Percentiles rank a stretch among this genome's conserved stretches.
phyloP scores from a whole-genome alignment of 2,329 filamentous ascomycete genomes.

The Cladosporium sp. region DNA sequence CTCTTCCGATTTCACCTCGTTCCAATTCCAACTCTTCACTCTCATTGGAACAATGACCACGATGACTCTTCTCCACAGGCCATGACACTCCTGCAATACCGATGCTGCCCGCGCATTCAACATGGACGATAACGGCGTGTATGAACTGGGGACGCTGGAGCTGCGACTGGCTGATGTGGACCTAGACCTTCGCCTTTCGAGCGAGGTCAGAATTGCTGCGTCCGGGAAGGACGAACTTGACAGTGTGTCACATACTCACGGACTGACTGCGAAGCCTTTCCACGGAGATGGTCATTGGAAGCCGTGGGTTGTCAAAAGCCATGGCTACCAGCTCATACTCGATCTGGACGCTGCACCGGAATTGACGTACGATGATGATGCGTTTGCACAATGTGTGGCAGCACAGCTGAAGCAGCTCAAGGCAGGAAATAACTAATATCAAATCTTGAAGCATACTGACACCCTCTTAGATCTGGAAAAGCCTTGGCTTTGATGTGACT shows the following conservation, averaged over 20 bases:
- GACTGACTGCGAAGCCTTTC: background rate
- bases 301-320: slow-evolving; percentile 6
- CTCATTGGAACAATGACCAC: slow-evolving; percentile 12
- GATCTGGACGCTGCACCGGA: background rate
- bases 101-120: slow-evolving; percentile 16
- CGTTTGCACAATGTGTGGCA: background rate
- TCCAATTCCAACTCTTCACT: background rate
- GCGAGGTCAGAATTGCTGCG: slow-evolving; percentile 3
- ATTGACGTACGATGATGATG: background rate
- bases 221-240: background rate
- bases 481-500: slow-evolving; percentile 5
- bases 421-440: background rate
- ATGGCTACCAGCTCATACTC: slow-evolving; percentile 2
- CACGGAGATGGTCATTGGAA: background rate
- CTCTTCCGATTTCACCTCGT: slow-evolving; percentile 18
- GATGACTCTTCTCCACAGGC: slow-evolving; percentile 11
- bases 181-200: slow-evolving; percentile 2
- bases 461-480: background rate
- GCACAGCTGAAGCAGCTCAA: background rate
- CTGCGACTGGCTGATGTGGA: slow-evolving; percentile 7
- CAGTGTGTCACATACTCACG: no score
- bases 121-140: slow-evolving; percentile 14
- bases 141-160: slow-evolving; percentile 10
- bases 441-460: background rate
- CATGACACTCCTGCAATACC: background rate